Conservation (phyloP, 495 filamentous ascomycete species). For the Penicillium angulare region DNA sequence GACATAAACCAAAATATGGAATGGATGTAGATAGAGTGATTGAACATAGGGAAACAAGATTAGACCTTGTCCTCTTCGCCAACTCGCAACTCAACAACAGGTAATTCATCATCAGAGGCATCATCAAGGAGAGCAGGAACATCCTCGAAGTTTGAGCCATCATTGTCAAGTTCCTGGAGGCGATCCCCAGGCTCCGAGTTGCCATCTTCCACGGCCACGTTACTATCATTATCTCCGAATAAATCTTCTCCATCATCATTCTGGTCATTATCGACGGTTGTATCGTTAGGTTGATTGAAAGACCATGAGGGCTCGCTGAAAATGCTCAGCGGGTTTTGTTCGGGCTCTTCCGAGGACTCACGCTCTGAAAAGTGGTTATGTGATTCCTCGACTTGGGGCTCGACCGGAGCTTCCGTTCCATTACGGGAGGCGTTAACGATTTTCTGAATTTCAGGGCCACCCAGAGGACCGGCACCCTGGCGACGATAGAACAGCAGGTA, state of each 20-base stretch:
- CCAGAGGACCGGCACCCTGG: constrained; percentile 69
- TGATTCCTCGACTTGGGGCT: background rate
- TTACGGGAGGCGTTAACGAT: constrained; percentile 42
- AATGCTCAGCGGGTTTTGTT: constrained; percentile 19
- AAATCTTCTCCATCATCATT: constrained; percentile 35
- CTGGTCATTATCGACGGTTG: constrained; percentile 33
- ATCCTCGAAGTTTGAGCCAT: constrained; percentile 30
- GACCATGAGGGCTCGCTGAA: constrained; percentile 34
- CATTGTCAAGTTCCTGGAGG: constrained; percentile 31
- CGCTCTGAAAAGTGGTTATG: constrained; percentile 23
- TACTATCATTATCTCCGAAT: constrained; percentile 42
- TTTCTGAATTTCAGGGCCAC: constrained; percentile 71
- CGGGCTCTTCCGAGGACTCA: constrained; percentile 34
- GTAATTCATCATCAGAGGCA: constrained; percentile 42
- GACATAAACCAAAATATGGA: background rate
- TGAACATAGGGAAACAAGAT: constrained; percentile 3
- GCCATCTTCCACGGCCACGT: constrained; percentile 42
- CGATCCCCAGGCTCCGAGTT: constrained; percentile 37
- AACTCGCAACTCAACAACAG: constrained; percentile 46
- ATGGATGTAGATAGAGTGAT: background rate
- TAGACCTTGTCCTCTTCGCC: constrained; percentile 37
- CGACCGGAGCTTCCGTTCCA: background rate
- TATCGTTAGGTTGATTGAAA: constrained; percentile 20
- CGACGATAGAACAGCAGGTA: constrained; percentile 97
- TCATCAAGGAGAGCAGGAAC: constrained; percentile 31